A percentile compares a stretch with the other conserved stretches of the same genome.
Evolutionary conservation across 2,329 filamentous ascomycete genomes (phyloP).

Genomic region (Xylariaceae sp.): DNA sequence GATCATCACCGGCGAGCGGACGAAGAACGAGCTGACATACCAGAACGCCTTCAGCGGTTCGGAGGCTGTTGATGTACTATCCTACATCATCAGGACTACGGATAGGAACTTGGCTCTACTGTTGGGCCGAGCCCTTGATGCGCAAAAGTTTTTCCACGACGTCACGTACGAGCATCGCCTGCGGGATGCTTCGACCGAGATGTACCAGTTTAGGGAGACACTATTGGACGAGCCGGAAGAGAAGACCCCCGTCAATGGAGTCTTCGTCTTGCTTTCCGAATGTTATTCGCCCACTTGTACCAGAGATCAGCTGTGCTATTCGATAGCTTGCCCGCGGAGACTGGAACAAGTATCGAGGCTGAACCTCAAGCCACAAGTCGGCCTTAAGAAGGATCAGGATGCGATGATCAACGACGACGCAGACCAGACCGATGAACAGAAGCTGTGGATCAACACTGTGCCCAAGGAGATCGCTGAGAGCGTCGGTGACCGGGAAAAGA

Average conservation of each 20-base stretch:
- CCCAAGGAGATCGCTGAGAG: conserved; percentile 89
- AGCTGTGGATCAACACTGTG: conserved; percentile 98
- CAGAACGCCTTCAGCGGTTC: conserved; percentile 95
- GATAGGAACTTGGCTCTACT: conserved; percentile 90
- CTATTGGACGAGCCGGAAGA: conserved; percentile 77
- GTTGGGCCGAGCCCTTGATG: conserved; percentile 84
- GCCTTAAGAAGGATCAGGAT: conserved; percentile 60
- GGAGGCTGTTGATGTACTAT: conserved; percentile 90
- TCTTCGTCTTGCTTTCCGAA: conserved; percentile 92
- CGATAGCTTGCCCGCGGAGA: conserved; percentile 88
- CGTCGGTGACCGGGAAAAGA: conserved; percentile 87
- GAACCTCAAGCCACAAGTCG: conserved; percentile 88
- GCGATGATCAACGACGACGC: conserved; percentile 61
- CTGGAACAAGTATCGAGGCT: conserved; percentile 91
- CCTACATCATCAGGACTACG: conserved; percentile 94
- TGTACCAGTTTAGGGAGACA: conserved; percentile 94
- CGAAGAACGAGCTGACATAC: conserved; percentile 95
- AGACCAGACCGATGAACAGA: conserved; percentile 88
- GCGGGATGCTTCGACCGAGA: conserved; percentile 86
- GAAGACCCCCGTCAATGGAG: conserved; percentile 73
- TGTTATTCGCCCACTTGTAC: conserved; percentile 98
- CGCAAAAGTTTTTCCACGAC: conserved; percentile 98
- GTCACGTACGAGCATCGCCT: conserved; percentile 95
- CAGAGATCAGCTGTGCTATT: conserved; percentile 91
- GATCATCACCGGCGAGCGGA: conserved; percentile 76